Evolutionary conservation across 2,329 filamentous ascomycete species (phyloP).

Genomic region (Dothidotthia symphoricarpi): DNA sequence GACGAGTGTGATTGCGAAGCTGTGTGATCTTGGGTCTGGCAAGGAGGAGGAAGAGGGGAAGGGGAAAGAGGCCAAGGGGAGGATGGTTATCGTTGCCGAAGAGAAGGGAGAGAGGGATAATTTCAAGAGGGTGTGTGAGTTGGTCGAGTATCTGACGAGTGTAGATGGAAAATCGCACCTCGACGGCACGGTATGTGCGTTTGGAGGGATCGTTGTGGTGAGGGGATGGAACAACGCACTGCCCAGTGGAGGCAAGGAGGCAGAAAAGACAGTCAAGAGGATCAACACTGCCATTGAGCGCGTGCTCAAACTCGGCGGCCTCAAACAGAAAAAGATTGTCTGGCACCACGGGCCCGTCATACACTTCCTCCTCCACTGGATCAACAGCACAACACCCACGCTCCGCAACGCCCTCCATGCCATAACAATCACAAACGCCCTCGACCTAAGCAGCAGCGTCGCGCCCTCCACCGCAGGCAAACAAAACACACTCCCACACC

Average conservation of each 20-base stretch:
- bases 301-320: slow-evolving; percentile 14
- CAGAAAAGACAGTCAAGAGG: slow-evolving; percentile 20
- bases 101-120: slow-evolving; percentile 15
- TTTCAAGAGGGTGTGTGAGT: slow-evolving; percentile 28
- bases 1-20: slow-evolving; percentile 30
- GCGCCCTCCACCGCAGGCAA: slow-evolving; percentile 22
- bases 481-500: slow-evolving; percentile 20
- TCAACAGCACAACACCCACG: slow-evolving; percentile 25
- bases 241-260: slow-evolving; percentile 5
- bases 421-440: slow-evolving; percentile 26
- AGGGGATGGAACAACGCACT: slow-evolving; percentile 25
- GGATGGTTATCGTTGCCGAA: slow-evolving; percentile 34
- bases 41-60: slow-evolving; percentile 16
- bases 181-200: slow-evolving; percentile 23
- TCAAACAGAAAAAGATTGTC: slow-evolving; percentile 20
- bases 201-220: slow-evolving; percentile 30
- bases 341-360: slow-evolving; percentile 39
- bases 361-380: slow-evolving; percentile 28
- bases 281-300: slow-evolving; percentile 27
- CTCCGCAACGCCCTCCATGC: slow-evolving; percentile 22
- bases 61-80: slow-evolving; percentile 13
- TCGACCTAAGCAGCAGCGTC: slow-evolving; percentile 19
- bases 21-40: no score
- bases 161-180: slow-evolving; percentile 24
- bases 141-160: slow-evolving; percentile 27